Evolutionary conservation across 2,329 filamentous ascomycete genomes (phyloP).

Genomic region (Lojkania enalia): DNA sequence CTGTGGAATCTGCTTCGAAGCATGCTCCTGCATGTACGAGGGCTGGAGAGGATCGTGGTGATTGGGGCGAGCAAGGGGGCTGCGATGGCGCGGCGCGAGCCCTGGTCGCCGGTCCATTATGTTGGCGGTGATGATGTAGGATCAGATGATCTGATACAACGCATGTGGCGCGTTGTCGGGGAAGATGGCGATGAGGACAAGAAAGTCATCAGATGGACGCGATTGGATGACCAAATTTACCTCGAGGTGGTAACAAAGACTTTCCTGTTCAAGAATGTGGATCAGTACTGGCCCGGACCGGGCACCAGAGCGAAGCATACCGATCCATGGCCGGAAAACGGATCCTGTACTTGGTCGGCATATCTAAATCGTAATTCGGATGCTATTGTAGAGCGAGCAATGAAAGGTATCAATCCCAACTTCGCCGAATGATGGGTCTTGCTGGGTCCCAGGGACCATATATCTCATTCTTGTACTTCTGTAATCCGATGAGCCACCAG

Average conservation of each 20-base stretch:
- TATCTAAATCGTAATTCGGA: conserved; percentile 32
- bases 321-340: conserved; percentile 36
- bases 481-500: conserved; percentile 96
- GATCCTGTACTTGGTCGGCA: conserved; percentile 31
- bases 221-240: conserved; percentile 29
- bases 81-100: conserved; percentile 34
- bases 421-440: conserved; percentile 78
- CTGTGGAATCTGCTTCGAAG: conserved; percentile 39
- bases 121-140: conserved; percentile 43
- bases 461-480: conserved; percentile 99
- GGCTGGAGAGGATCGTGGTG: conserved; percentile 38
- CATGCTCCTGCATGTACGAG: conserved; percentile 31
- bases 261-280: conserved; percentile 23
- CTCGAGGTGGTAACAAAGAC: conserved; percentile 34
- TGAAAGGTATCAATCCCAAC: conserved; percentile 51
- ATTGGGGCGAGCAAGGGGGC: conserved; percentile 37
- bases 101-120: conserved; percentile 44
- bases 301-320: conserved; percentile 17
- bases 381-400: conserved; percentile 13
- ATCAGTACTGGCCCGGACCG: conserved; percentile 18
- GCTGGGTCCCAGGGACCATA: conserved; percentile 97
- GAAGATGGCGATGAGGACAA: conserved; percentile 14
- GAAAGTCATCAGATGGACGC: conserved; percentile 38
- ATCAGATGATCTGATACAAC: conserved; percentile 36
- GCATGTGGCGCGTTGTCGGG: conserved; percentile 36